Conservation (phyloP, 1,139 yeast species). For the Candida sp. region DNA sequence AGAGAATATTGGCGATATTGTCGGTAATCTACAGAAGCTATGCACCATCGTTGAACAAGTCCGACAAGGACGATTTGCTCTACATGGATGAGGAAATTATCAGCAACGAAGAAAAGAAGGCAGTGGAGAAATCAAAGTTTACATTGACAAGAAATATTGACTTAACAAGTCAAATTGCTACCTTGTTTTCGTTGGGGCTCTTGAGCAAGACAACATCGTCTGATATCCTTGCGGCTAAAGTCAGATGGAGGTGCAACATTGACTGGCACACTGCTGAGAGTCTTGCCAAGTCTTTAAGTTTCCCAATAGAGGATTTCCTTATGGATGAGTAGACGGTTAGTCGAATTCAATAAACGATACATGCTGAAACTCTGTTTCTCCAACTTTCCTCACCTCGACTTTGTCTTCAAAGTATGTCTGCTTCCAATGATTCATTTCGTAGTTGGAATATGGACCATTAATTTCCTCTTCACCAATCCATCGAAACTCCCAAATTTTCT, state of each 20-base stretch:
- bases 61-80: slow-evolving; percentile 27
- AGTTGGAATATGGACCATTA: slow-evolving; percentile 62
- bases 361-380: slow-evolving; percentile 29
- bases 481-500: slow-evolving; percentile 60
- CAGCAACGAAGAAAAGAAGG: slow-evolving; percentile 33
- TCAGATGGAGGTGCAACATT: slow-evolving; percentile 68
- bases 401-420: slow-evolving; percentile 56
- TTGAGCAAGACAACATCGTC: slow-evolving; percentile 51
- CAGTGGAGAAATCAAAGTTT: slow-evolving; percentile 35
- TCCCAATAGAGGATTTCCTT: slow-evolving; percentile 58
- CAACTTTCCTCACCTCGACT: slow-evolving; percentile 47
- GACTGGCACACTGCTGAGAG: slow-evolving; percentile 54
- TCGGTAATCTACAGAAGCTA: slow-evolving; percentile 57
- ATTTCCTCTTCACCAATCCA: slow-evolving; percentile 56
- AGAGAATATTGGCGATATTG: slow-evolving; percentile 68
- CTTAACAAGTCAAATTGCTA: slow-evolving; percentile 62
- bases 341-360: slow-evolving; percentile 27
- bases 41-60: slow-evolving; percentile 31
- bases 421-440: slow-evolving; percentile 67
- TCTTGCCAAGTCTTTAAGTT: slow-evolving; percentile 55
- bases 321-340: slow-evolving; percentile 20
- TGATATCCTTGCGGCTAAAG: slow-evolving; percentile 64
- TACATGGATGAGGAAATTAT: slow-evolving; percentile 32
- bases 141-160: slow-evolving; percentile 48
- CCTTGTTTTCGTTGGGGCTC: slow-evolving; percentile 58